These are phyloP conservation scores for Cyclocybe cylindracea DNA, from an alignment of 768 basidiomycete species.

Conservation along the genomic window DNA sequence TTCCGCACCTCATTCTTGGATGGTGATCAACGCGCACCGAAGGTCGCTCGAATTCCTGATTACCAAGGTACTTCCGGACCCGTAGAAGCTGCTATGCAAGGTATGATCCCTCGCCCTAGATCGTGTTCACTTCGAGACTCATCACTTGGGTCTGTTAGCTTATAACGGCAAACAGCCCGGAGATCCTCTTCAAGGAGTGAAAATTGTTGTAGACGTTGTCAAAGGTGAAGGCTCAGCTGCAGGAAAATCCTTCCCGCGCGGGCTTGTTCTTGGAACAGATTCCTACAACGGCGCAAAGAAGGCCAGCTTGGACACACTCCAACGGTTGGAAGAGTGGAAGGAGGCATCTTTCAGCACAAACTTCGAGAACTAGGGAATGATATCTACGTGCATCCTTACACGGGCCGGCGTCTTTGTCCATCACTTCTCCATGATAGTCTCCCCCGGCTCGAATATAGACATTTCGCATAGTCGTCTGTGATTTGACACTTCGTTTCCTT, in stretches of 20 bases:
- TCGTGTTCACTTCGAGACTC: background rate
- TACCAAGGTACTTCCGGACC: conserved; percentile 26
- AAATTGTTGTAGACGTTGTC: conserved; percentile 33
- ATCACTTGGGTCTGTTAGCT: conserved; percentile 14
- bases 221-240: conserved; percentile 28
- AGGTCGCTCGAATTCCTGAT: conserved; percentile 32
- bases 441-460: too few relatives aligned
- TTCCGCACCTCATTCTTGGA: conserved; percentile 37
- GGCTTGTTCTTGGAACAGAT: conserved; percentile 31
- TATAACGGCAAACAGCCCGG: conserved; percentile 38
- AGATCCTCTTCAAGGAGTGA: conserved; percentile 34
- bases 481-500: too few relatives aligned
- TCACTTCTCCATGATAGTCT: too few relatives aligned
- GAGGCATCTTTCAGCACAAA: conserved; percentile 26
- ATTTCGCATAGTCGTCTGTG: too few relatives aligned
- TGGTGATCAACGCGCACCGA: conserved; percentile 25
- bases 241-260: conserved; percentile 30
- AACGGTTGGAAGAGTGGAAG: conserved; percentile 31
- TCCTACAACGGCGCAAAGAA: conserved; percentile 23
- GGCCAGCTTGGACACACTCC: conserved; percentile 14
- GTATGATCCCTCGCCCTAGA: conserved; percentile 11
- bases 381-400: too few relatives aligned
- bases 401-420: too few relatives aligned
- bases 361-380: conserved; percentile 11
- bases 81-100: conserved; percentile 24